phyloP scores from a whole-genome alignment of 495 filamentous ascomycete species.

The Daldinia grandis region DNA sequence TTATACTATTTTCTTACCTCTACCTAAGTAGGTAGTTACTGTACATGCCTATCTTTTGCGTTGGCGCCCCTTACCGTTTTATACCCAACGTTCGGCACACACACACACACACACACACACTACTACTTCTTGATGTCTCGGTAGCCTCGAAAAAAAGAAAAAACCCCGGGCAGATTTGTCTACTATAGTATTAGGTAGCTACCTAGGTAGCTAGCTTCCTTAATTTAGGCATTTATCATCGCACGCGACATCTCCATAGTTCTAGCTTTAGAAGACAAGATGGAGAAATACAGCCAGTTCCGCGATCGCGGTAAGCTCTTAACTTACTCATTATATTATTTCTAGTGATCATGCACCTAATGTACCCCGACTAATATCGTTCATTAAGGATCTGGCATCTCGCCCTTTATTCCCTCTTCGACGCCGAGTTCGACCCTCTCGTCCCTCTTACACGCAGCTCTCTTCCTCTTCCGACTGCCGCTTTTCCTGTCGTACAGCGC shows the following conservation, averaged over 20 bases:
- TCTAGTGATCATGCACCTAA: background rate
- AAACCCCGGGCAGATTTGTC: conserved; percentile 5
- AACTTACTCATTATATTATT: background rate
- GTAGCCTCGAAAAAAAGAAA: conserved; percentile 10
- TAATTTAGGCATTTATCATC: background rate
- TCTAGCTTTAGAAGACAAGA: conserved; percentile 47
- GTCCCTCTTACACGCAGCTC: conserved; percentile 68
- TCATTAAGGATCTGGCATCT: conserved; percentile 85
- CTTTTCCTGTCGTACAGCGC: conserved; percentile 73
- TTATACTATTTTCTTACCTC: conserved; percentile 1
- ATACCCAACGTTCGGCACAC: background rate
- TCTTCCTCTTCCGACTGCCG: conserved; percentile 84
- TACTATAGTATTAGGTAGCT: background rate
- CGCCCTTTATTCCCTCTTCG: conserved; percentile 87
- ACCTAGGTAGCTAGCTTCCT: no score
- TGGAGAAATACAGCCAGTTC: conserved; percentile 98
- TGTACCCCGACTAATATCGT: conserved; percentile 7
- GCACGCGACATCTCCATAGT: background rate
- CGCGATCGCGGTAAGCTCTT: conserved; percentile 80
- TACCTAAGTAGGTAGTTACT: background rate
- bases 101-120: no score
- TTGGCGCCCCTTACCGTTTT: background rate
- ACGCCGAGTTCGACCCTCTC: conserved; percentile 66
- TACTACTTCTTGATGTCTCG: conserved; percentile 30
- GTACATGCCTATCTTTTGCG: background rate